Base-by-base conservation (phyloP, 2,329 filamentous ascomycete species). In the Anisogramma anomala region DNA sequence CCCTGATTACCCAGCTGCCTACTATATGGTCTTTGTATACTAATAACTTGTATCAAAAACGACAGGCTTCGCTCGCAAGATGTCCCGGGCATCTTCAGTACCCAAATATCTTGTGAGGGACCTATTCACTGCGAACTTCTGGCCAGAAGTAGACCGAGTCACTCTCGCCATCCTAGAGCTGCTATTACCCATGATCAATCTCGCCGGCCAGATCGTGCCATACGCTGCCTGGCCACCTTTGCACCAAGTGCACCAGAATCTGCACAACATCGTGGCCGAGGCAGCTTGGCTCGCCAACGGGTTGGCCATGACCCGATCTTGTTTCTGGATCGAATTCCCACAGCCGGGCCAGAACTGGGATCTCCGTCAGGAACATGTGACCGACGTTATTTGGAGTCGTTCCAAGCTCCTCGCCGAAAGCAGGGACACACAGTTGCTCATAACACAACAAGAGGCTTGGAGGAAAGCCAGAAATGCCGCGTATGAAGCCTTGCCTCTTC, bases 181-280 rank as follows among this genome's bases (percentile, higher is more conserved):
- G 26, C 55, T 67, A 27, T 49, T 64, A 18, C 63, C 64, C 1
- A 25, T 65, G 5, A 23, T 62, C 30, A 52, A 53, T 19, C 30
- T 60, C 27, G 50, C 58, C 46, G 53, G 57, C 35, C 13, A 28
- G 13, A 22, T 36, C 41, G 38, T 49, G 48, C 42, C 37, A 26
- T 7, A 30, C 4, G 11, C 38, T 25, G 39, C 26, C 27, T 20
- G 35, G 26, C 40, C 48, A 23, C 19, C 51, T 27, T 42, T 58
- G 18, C 42, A 42, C 9, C n/a, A 36, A 15, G 48, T 61, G 10
- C 50, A 59, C 43, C 58, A 61, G 44, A 48, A 55, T 10, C 43
- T 61, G 18, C 55, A 59, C 49, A 43, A 55, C 30, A 50, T 60
- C 20, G 51, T 61, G 2, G 50, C 58, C 8, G 37, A 58, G 17